These are phyloP conservation scores for Trichoderma sp. DNA, from an alignment of 2,329 filamentous ascomycete genomes.

Conservation along the genomic window DNA sequence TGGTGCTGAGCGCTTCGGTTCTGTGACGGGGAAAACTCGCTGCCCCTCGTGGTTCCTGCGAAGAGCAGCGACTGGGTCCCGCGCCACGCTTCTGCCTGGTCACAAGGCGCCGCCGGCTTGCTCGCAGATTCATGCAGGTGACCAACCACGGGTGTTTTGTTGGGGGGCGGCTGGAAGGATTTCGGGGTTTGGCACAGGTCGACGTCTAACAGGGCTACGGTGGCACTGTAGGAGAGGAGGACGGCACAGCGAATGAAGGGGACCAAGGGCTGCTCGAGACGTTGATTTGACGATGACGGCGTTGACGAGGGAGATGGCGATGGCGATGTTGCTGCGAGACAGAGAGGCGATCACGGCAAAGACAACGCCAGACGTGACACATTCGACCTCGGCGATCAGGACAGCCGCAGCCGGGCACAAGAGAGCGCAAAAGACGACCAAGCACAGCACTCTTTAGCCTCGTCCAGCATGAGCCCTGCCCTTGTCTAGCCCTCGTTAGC, in stretches of 20 bases:
- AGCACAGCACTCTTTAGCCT: not conserved
- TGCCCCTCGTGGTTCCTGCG: slow-evolving; percentile 24
- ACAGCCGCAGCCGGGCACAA: not conserved
- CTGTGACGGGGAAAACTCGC: not conserved
- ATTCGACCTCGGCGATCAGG: not conserved
- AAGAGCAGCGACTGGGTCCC: slow-evolving; percentile 13
- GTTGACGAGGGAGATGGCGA: not conserved
- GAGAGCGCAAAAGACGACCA: not conserved
- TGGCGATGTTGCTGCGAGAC: not conserved
- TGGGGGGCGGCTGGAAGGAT: not conserved
- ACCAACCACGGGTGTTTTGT: slow-evolving; percentile 15
- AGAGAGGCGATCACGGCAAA: not conserved
- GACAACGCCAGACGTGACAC: not conserved
- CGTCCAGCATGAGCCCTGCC: slow-evolving; percentile 1
- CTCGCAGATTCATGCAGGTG: slow-evolving; percentile 24
- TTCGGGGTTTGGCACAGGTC: not conserved
- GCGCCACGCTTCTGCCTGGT: slow-evolving; percentile 26
- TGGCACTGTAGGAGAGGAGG: slow-evolving; percentile 8
- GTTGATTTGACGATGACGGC: not conserved
- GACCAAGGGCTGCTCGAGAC: not conserved
- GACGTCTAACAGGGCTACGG: not conserved
- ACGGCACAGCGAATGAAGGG: not conserved
- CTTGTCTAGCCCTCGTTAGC: slow-evolving; percentile 17
- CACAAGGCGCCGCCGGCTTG: slow-evolving; percentile 26
- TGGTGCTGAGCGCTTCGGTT: not conserved